Evolutionary conservation across 2,329 filamentous ascomycete species (phyloP).

Genomic region (Fusarium sp.): DNA sequence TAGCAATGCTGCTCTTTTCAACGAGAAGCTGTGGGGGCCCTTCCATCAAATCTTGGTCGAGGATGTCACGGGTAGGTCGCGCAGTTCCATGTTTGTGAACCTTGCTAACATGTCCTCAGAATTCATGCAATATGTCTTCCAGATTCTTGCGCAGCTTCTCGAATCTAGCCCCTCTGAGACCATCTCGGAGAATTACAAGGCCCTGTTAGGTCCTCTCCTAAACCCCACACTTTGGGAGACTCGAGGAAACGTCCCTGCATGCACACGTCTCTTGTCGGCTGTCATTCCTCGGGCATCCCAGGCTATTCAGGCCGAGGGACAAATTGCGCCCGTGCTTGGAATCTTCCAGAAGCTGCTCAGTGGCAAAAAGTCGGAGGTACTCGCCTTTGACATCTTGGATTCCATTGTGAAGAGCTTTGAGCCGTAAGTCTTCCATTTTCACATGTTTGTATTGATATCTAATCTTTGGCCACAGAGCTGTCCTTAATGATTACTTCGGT

Average conservation of each 20-base stretch:
- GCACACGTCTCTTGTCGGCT: constrained; percentile 84
- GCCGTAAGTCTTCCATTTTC: constrained; percentile 61
- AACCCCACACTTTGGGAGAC: constrained; percentile 89
- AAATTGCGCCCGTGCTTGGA: constrained; percentile 87
- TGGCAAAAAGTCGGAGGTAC: constrained; percentile 83
- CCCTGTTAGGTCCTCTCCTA: constrained; percentile 80
- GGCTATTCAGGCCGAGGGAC: constrained; percentile 79
- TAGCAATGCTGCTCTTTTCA: constrained; percentile 76
- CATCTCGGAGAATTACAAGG: constrained; percentile 83
- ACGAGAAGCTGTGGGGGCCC: constrained; percentile 82
- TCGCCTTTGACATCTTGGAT: constrained; percentile 92
- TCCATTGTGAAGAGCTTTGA: constrained; percentile 78
- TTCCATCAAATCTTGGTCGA: constrained; percentile 83
- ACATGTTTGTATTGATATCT: constrained; percentile 12
- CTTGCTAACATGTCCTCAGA: constrained; percentile 63
- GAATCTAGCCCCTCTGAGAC: constrained; percentile 84
- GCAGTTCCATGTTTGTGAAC: neutral
- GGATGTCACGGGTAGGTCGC: constrained; percentile 76
- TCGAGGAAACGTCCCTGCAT: constrained; percentile 90
- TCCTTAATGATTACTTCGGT: constrained; percentile 79
- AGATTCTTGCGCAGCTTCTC: constrained; percentile 89
- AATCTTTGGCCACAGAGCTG: constrained; percentile 55
- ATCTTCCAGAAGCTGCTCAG: constrained; percentile 93
- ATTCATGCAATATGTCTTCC: constrained; percentile 96
- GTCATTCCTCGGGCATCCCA: constrained; percentile 82